A percentile compares a stretch with the other conserved stretches of the same genome.
These are phyloP conservation scores for Exserohilum rostratum DNA, from an alignment of 2,329 filamentous ascomycete species.

Conservation along the genomic window DNA sequence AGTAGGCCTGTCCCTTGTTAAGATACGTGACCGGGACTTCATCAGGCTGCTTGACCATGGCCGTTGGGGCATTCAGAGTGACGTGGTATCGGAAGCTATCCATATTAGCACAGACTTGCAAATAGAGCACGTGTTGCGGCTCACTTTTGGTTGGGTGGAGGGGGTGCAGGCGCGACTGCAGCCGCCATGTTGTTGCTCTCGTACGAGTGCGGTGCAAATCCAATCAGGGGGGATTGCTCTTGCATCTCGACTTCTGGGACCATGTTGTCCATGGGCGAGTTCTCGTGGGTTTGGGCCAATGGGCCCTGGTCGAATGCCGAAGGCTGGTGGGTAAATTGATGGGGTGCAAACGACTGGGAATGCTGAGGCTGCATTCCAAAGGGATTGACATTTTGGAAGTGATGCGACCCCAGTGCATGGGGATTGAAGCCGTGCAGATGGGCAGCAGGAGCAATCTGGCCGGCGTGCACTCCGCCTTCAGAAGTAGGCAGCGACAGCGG, in stretches of 20 bases:
- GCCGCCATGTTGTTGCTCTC: conserved; percentile 59
- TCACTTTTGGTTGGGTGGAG: conserved; percentile 55
- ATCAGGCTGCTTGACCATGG: conserved; percentile 88
- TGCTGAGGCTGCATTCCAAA: conserved; percentile 64
- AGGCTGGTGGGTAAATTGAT: conserved; percentile 80
- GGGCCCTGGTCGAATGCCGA: conserved; percentile 72
- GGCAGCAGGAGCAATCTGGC: conserved; percentile 50
- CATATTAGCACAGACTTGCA: conserved; percentile 27
- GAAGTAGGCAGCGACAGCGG: conserved; percentile 82
- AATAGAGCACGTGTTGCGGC: conserved; percentile 22
- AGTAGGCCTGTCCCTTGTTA: conserved; percentile 96
- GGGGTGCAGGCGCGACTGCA: conserved; percentile 40
- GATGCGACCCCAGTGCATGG: conserved; percentile 46
- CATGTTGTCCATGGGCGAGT: conserved; percentile 66
- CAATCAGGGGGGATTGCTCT: conserved; percentile 64
- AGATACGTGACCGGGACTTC: conserved; percentile 98
- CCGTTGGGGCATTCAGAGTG: conserved; percentile 89
- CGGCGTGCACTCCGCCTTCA: conserved; percentile 67
- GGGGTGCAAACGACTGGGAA: conserved; percentile 69
- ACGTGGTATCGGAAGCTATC: conserved; percentile 83
- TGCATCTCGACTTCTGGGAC: conserved; percentile 65
- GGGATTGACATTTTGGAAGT: conserved; percentile 70
- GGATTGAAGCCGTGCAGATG: conserved; percentile 72
- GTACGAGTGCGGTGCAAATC: conserved; percentile 59
- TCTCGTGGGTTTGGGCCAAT: conserved; percentile 71